Evolutionary conservation across 768 basidiomycete genomes (phyloP).

Genomic region (Scleroderma bovista): DNA sequence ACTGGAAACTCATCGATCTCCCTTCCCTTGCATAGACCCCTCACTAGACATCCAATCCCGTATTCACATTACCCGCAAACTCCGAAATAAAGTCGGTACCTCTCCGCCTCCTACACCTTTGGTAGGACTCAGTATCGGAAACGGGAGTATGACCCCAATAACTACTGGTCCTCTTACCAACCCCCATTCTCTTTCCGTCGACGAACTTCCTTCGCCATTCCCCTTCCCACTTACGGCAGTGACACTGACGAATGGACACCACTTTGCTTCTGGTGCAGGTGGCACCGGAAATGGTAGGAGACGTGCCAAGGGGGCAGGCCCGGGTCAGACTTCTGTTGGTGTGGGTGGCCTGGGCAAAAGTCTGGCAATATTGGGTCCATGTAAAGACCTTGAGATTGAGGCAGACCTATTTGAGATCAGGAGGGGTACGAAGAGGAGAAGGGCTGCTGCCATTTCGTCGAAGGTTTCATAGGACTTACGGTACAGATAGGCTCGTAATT

Average conservation of each 20-base stretch:
- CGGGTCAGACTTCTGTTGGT: conserved; percentile 49
- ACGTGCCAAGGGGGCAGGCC: conserved; percentile 48
- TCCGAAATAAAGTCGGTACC: conserved; percentile 74
- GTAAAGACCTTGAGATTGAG: conserved; percentile 70
- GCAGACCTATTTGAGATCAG: conserved; percentile 74
- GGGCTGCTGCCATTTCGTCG: conserved; percentile 27
- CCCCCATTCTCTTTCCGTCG: conserved; percentile 80
- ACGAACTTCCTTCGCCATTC: conserved; percentile 84
- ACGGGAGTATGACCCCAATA: conserved; percentile 47
- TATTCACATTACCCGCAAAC: conserved; percentile 77
- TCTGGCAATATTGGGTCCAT: conserved; percentile 44
- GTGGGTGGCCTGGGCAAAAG: conserved; percentile 74
- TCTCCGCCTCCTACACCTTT: conserved; percentile 77
- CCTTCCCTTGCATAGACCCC: conserved; percentile 45
- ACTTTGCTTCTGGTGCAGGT: conserved; percentile 27
- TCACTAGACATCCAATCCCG: conserved; percentile 72
- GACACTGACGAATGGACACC: conserved; percentile 33
- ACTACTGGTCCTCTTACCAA: conserved; percentile 68
- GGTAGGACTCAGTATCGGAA: conserved; percentile 31
- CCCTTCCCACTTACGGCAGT: conserved; percentile 65
- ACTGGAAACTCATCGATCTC: conserved; percentile 4
- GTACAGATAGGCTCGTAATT: background rate
- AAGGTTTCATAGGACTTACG: conserved; percentile 18
- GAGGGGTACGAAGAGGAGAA: conserved; percentile 59
- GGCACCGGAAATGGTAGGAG: conserved; percentile 37